Evolutionary conservation across 441 rosid genomes (phyloP), one percentile per base, ranked within the genome.

Genomic region (Iberis amara): DNA sequence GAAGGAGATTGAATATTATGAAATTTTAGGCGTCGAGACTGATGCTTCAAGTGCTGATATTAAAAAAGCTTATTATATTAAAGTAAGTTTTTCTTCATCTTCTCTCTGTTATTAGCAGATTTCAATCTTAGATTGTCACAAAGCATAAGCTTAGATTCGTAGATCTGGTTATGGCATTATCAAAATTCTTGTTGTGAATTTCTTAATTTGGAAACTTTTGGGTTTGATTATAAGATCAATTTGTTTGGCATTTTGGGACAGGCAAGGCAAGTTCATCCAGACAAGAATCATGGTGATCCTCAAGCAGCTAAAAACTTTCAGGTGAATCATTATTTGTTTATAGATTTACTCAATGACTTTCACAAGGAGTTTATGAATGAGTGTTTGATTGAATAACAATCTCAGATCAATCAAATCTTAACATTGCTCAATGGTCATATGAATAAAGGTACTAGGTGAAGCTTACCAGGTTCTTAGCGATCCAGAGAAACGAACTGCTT

Each of bases 391-490:
- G 18, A 14, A 14, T 33, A 27, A 37, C 11, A 33, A 28, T 43
- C 31, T 46, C n/a, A n/a, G 2, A 6, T 52, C 21, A 43, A 26
- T 56, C 5, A 24, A 21, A 39, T 57, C 2, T 14, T n/a, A 36
- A 8, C 36, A 33, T 27, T 44, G 18, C 38, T 38, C 5, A 3
- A 3, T 18, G 21, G 1, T 3, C 21, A 1, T 55, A 13, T 62
- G 28, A 59, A 11, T 68, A 40, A 71, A 92, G 98, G 69, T 56
- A 52, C 95, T 86, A 53, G 96, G 96, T 31, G 97, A 89, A 78
- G 97, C 99, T 11, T 92, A 92, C 66, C 96, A 92, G 73, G 76
- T 92, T 35, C 66, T 89, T 54, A 81, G 97, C 66, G 97, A 92
- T 75, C 94, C 92, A 1, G 85, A 77, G 55, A 89, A 86, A 67